These are phyloP conservation scores for Schoenoplectus triqueter DNA, from an alignment of 202 grass and related monocot species.

Conservation along the genomic window DNA sequence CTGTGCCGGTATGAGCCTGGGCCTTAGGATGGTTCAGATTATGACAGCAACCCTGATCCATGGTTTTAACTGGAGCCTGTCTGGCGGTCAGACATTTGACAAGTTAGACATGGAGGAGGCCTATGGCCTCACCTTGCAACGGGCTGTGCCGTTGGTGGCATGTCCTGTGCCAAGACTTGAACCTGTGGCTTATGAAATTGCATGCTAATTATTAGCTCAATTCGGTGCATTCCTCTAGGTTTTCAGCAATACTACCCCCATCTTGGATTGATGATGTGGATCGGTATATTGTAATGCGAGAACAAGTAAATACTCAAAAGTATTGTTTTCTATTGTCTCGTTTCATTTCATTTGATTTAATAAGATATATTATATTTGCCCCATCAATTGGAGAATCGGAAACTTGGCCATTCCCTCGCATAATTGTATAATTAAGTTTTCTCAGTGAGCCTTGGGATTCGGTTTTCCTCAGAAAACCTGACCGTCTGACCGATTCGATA, in stretches of 20 bases:
- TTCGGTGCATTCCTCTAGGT: background rate
- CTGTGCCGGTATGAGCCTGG: conserved; percentile 61
- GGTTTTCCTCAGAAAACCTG: too few relatives aligned
- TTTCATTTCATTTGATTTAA: too few relatives aligned
- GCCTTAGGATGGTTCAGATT: conserved; percentile 65
- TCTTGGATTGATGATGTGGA: background rate
- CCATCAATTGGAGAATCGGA: too few relatives aligned
- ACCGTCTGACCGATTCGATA: too few relatives aligned
- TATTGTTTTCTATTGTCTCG: background rate
- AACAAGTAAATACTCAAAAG: background rate
- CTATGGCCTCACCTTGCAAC: conserved; percentile 58
- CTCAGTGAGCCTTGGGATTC: too few relatives aligned
- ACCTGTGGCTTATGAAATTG: conserved; percentile 33
- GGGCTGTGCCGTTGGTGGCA: conserved; percentile 46
- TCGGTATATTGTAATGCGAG: background rate
- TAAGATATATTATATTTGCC: too few relatives aligned
- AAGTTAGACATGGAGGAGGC: conserved; percentile 73
- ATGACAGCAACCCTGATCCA: conserved; percentile 62
- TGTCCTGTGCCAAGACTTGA: conserved; percentile 40
- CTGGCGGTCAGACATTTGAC: conserved; percentile 15
- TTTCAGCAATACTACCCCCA: background rate
- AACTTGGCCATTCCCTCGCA: too few relatives aligned
- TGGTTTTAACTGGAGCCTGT: conserved; percentile 49
- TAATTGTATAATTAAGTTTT: too few relatives aligned
- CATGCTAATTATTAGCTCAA: background rate